These are phyloP conservation scores for Fusarium coicis DNA, from an alignment of 2,329 filamentous ascomycete genomes.

Conservation along the genomic window DNA sequence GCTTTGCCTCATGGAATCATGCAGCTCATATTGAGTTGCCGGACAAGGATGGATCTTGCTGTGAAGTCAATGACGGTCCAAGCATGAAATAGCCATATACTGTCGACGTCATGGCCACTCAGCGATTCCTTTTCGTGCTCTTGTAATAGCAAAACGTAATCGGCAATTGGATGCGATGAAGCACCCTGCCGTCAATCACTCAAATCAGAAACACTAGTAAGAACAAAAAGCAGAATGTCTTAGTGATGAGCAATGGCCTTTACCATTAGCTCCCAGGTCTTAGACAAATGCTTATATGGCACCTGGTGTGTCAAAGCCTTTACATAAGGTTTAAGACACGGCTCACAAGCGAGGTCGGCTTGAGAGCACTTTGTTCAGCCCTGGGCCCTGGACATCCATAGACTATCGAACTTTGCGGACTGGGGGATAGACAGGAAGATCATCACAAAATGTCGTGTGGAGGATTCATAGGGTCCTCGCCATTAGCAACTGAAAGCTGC, in stretches of 20 bases:
- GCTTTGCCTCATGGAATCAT: slow-evolving; percentile 6
- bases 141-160: not conserved
- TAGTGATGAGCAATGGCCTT: slow-evolving; percentile 1
- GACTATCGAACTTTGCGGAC: not conserved
- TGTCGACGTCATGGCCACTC: not conserved
- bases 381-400: not conserved
- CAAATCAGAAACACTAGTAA: not conserved
- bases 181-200: slow-evolving; percentile 2
- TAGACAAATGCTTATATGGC: slow-evolving; percentile 9
- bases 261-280: not conserved
- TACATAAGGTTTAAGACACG: slow-evolving; percentile 7
- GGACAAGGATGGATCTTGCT: slow-evolving; percentile 13
- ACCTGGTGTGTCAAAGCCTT: not conserved
- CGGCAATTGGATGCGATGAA: not conserved
- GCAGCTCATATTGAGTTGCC: not conserved
- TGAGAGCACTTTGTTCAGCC: not conserved
- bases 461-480: not conserved
- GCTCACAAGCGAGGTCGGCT: not conserved
- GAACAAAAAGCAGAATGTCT: not conserved
- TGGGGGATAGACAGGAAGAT: not conserved
- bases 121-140: not conserved
- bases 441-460: not conserved
- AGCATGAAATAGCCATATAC: not conserved
- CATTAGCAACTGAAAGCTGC: not conserved
- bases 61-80: slow-evolving; percentile 4